Evolutionary conservation across 495 filamentous ascomycete genomes (phyloP), one percentile per base, ranked within the genome.

Genomic region (Lasiosphaeriaceae sp.): DNA sequence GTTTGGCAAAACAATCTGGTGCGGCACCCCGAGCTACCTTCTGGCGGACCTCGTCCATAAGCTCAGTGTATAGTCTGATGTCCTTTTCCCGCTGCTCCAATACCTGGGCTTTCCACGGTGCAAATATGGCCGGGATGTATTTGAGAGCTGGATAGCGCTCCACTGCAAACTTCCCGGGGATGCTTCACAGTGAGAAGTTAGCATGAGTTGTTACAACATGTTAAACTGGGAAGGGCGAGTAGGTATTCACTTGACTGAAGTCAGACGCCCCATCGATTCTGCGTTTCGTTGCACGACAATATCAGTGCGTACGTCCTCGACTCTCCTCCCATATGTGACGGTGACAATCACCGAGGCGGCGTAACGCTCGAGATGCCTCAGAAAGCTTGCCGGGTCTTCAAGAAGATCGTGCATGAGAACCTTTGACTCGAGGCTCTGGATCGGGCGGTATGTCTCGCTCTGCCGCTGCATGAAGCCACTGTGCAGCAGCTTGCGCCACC

Each of bases 121-220:
- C 80, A 35, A 86, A 70, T 9, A 72, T 68, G 52, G 72, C 72
- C 0, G 83, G 83, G 14, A 84, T 49, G 50, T 77, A 70, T 45
- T 79, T 80, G 41, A 86, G 72, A 1, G 78, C 56, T 11, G 83
- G 83, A 57, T 83, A 85, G 0, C 78, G 74, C 59, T 86, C 83
- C 0, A 81, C 81, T 45, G 76, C 70, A 62, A 78, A 86, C 22
- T 79, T 78, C 11, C 83, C 83, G 0, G 83, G 83, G 35, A 84
- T 81, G 58, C 70, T 72, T 20, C 1, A 5, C 11, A n/a, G 1
- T 6, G 47, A 29, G 14, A n/a, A n/a, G n/a, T n/a, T n/a, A n/a
- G n/a, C n/a, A n/a, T n/a, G n/a, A n/a, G n/a, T n/a, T n/a, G n/a
- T n/a, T 31, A 3, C 26, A 9, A 9, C 26, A 9, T 31, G 4